Evolutionary conservation across 2,329 filamentous ascomycete genomes (phyloP).

Genomic region (Pezicula neosporulosa): DNA sequence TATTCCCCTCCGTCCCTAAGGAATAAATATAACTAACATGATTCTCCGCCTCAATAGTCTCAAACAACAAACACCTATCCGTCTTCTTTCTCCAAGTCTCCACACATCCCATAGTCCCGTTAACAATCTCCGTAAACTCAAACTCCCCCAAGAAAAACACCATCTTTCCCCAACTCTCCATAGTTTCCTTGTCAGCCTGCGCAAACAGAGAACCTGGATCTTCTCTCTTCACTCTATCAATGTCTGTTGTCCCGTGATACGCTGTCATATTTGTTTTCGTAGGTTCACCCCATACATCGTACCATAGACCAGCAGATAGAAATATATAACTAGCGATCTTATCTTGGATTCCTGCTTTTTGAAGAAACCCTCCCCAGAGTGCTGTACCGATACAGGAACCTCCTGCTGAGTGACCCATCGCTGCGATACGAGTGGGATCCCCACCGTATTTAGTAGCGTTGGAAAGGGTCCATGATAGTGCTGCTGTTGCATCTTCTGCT

Average conservation of each 20-base stretch:
- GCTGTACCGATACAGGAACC: not conserved
- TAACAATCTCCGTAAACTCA: constrained; percentile 1
- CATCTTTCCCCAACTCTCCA: constrained; percentile 1
- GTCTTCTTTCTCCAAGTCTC: not conserved
- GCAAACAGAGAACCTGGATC: not conserved
- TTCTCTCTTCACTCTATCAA: not conserved
- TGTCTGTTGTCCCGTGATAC: not conserved
- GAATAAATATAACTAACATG: constrained; percentile 2
- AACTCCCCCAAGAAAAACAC: not conserved
- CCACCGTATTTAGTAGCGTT: not conserved
- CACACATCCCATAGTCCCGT: not conserved
- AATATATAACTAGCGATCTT: not conserved
- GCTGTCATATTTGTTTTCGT: not conserved
- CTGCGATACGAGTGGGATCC: not conserved
- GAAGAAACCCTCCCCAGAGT: not conserved
- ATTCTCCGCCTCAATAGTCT: constrained; percentile 1
- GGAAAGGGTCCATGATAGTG: not conserved
- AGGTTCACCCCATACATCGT: not conserved
- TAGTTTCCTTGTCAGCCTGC: not conserved
- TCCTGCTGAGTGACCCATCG: not conserved
- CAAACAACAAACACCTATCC: not conserved
- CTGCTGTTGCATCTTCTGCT: not conserved
- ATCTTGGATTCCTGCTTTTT: not conserved
- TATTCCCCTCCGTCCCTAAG: not conserved
- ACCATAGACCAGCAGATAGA: not conserved